Percentiles rank a stretch among this genome's conserved stretches.
These are phyloP conservation scores for Plasmodium yoelii DNA, from an alignment of 169 alveolate species.

Conservation along the genomic window DNA sequence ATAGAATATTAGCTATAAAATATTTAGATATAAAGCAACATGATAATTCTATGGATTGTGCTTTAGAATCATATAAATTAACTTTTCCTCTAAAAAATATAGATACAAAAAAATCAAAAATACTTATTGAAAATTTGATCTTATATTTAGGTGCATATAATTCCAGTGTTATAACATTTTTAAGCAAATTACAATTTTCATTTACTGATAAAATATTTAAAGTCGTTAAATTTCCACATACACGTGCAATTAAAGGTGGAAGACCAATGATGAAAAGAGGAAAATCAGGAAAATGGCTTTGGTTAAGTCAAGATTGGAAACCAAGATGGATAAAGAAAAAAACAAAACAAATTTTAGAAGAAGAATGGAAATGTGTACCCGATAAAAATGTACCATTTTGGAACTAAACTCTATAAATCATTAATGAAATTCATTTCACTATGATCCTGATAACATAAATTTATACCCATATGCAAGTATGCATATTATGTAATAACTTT, in stretches of 20 bases:
- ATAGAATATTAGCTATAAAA: conserved; percentile 59
- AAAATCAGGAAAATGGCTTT: conserved; percentile 75
- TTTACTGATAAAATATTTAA: conserved; percentile 58
- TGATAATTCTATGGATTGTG: conserved; percentile 27
- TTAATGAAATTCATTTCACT: background rate
- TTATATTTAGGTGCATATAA: conserved; percentile 69
- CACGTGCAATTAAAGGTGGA: conserved; percentile 73
- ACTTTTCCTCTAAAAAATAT: conserved; percentile 45
- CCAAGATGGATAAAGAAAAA: conserved; percentile 74
- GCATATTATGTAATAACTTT: background rate
- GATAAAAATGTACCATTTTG: conserved; percentile 76
- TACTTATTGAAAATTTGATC: conserved; percentile 71
- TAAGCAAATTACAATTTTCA: conserved; percentile 48
- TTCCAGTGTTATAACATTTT: conserved; percentile 26
- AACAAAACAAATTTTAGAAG: conserved; percentile 64
- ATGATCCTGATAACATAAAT: no score
- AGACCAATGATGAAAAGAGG: conserved; percentile 77
- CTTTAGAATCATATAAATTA: conserved; percentile 57
- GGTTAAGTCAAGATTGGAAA: conserved; percentile 78
- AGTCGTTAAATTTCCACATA: conserved; percentile 66
- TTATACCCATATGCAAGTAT: background rate
- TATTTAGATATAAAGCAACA: conserved; percentile 32
- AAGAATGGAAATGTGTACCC: conserved; percentile 74
- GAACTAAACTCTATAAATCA: conserved; percentile 25
- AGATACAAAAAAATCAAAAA: conserved; percentile 64